Base-by-base conservation (phyloP, 2,329 filamentous ascomycete species). In the Paramyrothecium roridum region DNA sequence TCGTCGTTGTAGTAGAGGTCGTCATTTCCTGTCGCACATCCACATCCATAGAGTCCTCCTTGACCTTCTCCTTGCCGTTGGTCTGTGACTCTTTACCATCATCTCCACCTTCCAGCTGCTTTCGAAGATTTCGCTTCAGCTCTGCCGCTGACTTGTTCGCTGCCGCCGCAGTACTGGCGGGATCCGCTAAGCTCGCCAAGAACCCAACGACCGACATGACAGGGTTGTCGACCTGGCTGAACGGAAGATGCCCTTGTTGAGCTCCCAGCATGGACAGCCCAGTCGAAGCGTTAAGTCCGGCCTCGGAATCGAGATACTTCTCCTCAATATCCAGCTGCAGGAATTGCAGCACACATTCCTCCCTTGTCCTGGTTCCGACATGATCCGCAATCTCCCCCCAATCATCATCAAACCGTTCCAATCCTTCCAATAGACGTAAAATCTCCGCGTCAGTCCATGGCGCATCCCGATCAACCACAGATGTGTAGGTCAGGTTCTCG, bases 301-400 rank as follows among this genome's bases (percentile, higher is more conserved):
- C 63, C 65, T 93, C 87, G 8, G 91, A 86, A 65, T 98, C 93
- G 11, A 97, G 79, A 67, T 97, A 99, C 71, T 96, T 96, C 76
- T 97, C 93, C 71, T 98, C 95, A 59, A 99, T 99, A 63, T 97
- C 93, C 37, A 99, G 80, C 68, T 97, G 92, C 60, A 99, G 74
- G 77, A 99, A 99, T 70, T 97, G 95, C 64, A 98, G 82, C 17
- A 98, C 93, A 70, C 95, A 99, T 75, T 99, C 93, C 72, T 99
- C 96, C 53, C 91, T 84, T 2, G 92, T 96, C 57, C 93, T 87
- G 3, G 91, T 96, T 50, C 90, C 90, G 47, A 99, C 95, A 67
- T 97, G 90, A 59, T 93, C 91, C 1, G 96, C 88, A 61, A 99
- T 93, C 65, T 91, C 86, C 56, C 90, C 88, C 95, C 95, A 99